Evolutionary conservation across 2,329 filamentous ascomycete genomes (phyloP).

Genomic region (Neopestalotiopsis sp.): DNA sequence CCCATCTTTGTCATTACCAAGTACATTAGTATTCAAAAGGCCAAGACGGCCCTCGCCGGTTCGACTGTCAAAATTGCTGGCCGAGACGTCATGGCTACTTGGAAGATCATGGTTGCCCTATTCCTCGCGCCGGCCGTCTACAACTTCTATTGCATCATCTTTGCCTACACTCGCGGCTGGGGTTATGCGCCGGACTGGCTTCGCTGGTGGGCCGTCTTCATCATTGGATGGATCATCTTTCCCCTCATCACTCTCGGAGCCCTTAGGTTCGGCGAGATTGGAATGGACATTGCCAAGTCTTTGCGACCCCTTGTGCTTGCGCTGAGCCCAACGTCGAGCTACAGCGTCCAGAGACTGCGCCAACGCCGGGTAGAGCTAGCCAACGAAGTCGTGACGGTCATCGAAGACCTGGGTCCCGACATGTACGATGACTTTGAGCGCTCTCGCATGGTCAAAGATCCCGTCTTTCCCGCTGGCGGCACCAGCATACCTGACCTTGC

Average conservation of each 20-base stretch:
- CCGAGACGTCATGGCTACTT: constrained; percentile 89
- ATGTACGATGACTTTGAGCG: constrained; percentile 96
- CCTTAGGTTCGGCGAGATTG: constrained; percentile 94
- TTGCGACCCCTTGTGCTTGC: constrained; percentile 85
- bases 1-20: constrained; percentile 88
- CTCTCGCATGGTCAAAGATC: constrained; percentile 69
- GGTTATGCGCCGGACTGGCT: constrained; percentile 82
- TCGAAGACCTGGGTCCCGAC: constrained; percentile 94
- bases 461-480: constrained; percentile 39
- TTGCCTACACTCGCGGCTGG: constrained; percentile 79
- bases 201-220: constrained; percentile 77
- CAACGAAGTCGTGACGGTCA: constrained; percentile 83
- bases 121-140: constrained; percentile 84
- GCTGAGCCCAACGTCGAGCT: constrained; percentile 82
- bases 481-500: constrained; percentile 36
- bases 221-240: constrained; percentile 80
- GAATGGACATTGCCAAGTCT: constrained; percentile 98
- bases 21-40: constrained; percentile 80
- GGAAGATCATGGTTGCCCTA: constrained; percentile 90
- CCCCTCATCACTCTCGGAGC: constrained; percentile 90
- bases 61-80: constrained; percentile 90
- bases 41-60: constrained; percentile 80
- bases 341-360: constrained; percentile 81
- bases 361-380: constrained; percentile 75
- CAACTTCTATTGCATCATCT: constrained; percentile 76